These are phyloP conservation scores for Entamoeba invadens DNA, from an alignment of 208 protist species.

Conservation along the genomic window DNA sequence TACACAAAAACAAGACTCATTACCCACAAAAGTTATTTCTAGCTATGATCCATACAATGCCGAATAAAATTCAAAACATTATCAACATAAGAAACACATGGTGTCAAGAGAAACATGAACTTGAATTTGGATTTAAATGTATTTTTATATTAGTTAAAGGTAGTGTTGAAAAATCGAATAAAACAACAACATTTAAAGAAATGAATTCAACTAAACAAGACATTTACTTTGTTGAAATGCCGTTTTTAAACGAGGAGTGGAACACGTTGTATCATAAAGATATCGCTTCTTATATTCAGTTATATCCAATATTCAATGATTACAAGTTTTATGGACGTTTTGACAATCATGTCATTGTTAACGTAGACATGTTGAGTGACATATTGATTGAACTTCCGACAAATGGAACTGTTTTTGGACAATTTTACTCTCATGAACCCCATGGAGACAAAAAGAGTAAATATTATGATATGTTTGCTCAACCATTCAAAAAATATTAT, in stretches of 20 bases:
- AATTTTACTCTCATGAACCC: neutral
- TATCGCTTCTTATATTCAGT: neutral
- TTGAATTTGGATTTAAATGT: neutral
- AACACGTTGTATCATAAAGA: neutral
- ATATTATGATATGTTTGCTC: neutral
- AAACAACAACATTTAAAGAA: neutral
- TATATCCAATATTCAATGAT: neutral
- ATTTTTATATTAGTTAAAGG: neutral
- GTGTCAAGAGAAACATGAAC: neutral
- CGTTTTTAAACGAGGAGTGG: neutral
- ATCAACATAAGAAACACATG: neutral
- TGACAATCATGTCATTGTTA: neutral
- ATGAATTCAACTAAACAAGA: neutral
- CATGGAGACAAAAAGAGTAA: neutral
- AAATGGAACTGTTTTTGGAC: neutral
- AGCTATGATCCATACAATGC: neutral
- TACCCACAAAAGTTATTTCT: neutral
- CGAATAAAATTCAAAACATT: neutral
- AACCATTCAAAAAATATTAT: neutral
- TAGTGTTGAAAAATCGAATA: neutral
- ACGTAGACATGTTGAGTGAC: neutral
- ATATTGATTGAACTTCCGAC: neutral
- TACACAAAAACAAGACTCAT: neutral
- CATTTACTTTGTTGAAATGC: neutral
- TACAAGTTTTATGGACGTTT: neutral